A percentile compares a stretch with the other conserved stretches of the same genome.
Conservation (phyloP, 2,329 filamentous ascomycete genomes). For the Aspergillus unguis region DNA sequence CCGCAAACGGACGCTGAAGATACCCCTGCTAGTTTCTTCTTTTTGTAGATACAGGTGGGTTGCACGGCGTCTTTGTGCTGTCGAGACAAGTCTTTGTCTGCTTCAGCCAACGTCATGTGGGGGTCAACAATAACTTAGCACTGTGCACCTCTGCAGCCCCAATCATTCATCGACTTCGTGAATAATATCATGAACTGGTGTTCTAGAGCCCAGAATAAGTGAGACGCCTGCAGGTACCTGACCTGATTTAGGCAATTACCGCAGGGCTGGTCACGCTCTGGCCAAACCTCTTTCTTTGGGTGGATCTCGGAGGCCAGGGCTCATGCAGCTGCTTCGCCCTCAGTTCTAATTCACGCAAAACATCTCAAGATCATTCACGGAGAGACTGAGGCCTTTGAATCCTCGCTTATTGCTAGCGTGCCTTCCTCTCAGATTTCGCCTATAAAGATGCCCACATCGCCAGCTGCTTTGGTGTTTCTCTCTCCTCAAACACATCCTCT, state of each 20-base stretch:
- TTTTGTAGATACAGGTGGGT: background rate
- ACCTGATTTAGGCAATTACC: background rate
- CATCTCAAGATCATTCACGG: no score
- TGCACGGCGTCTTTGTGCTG: background rate
- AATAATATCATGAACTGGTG: background rate
- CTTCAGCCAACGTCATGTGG: background rate
- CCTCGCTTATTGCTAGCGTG: background rate
- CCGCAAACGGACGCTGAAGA: background rate
- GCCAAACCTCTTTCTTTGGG: background rate
- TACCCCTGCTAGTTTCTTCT: background rate
- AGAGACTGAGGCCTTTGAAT: no score
- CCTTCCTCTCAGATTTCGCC: background rate
- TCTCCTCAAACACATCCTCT: constrained; percentile 1
- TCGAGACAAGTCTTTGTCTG: background rate
- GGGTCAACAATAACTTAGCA: background rate
- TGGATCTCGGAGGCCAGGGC: background rate
- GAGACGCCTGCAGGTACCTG: background rate
- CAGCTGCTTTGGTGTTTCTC: background rate
- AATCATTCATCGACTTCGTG: background rate
- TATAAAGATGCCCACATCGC: constrained; percentile 2
- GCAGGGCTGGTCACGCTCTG: background rate
- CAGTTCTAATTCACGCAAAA: background rate
- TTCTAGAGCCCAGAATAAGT: background rate
- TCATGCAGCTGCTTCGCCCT: background rate
- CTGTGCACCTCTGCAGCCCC: background rate